Conservation (phyloP, 2,329 filamentous ascomycete species). For the Aspergillus ochraceoroseus region DNA sequence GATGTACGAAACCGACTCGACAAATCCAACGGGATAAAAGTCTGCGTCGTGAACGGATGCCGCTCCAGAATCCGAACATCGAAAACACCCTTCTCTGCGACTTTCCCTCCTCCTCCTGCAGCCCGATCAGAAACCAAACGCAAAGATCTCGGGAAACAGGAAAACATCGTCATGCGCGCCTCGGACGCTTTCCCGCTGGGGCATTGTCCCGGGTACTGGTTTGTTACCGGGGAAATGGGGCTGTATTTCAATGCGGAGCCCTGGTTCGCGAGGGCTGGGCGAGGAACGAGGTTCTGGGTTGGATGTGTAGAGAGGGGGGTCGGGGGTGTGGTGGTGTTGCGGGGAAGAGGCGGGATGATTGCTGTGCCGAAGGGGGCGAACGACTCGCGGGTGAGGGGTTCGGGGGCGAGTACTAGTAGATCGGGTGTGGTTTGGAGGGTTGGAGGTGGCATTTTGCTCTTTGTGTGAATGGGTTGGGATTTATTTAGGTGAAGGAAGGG, state of each 20-base stretch:
- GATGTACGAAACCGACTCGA: too few relatives aligned
- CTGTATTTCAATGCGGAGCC: conserved; percentile 82
- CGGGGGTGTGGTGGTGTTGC: conserved; percentile 45
- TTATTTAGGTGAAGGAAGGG: background rate
- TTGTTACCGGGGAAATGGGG: conserved; percentile 66
- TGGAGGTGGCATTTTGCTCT: conserved; percentile 29
- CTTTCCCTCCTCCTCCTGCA: conserved; percentile 11
- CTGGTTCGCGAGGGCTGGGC: conserved; percentile 69
- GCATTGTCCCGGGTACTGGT: conserved; percentile 62
- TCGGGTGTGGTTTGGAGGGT: conserved; percentile 33
- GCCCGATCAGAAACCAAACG: conserved; percentile 22
- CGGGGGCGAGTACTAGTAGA: conserved; percentile 51
- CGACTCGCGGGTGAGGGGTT: conserved; percentile 61
- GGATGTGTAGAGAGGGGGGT: conserved; percentile 44
- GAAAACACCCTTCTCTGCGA: conserved; percentile 42
- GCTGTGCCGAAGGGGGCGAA: conserved; percentile 82
- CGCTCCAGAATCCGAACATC: conserved; percentile 72
- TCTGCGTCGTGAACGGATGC: conserved; percentile 91
- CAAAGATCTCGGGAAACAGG: conserved; percentile 65
- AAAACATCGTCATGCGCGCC: conserved; percentile 81
- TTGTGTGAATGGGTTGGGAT: background rate
- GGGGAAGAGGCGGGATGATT: conserved; percentile 64
- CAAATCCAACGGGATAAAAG: conserved; percentile 72
- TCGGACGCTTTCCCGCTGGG: conserved; percentile 43
- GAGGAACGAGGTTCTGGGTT: conserved; percentile 37